Evolutionary conservation across 306 rosid genomes (phyloP).

Genomic region (Castanea crenata): DNA sequence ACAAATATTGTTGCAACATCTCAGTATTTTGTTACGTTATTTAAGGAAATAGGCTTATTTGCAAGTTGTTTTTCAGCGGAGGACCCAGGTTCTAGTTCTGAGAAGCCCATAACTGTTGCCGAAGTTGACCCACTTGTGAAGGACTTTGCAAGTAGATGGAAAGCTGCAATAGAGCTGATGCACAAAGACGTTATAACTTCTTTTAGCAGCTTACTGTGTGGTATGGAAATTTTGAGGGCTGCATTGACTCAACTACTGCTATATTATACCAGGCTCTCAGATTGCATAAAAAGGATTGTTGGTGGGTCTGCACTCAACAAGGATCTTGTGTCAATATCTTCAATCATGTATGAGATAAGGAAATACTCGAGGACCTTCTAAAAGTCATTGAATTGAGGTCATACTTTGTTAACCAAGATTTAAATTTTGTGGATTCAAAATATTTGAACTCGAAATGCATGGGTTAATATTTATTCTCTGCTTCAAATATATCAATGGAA

Average conservation of each 20-base stretch:
- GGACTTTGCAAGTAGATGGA: slow-evolving; percentile 96
- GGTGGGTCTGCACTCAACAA: slow-evolving; percentile 87
- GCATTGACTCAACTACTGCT: slow-evolving; percentile 89
- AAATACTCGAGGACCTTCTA: slow-evolving; percentile 94
- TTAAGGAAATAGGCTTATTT: slow-evolving; percentile 13
- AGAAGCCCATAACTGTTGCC: slow-evolving; percentile 60
- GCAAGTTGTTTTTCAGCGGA: slow-evolving; percentile 58
- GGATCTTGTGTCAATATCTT: slow-evolving; percentile 85
- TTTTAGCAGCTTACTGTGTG: slow-evolving; percentile 96
- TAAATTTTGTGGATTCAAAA: not conserved
- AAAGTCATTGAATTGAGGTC: slow-evolving; percentile 26
- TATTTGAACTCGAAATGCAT: not conserved
- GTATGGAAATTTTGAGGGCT: slow-evolving; percentile 88
- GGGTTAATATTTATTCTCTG: not conserved
- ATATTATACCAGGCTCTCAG: slow-evolving; percentile 88
- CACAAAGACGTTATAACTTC: slow-evolving; percentile 98
- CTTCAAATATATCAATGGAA: not conserved
- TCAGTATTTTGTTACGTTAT: not conserved
- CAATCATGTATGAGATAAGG: slow-evolving; percentile 92
- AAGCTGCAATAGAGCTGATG: slow-evolving; percentile 95
- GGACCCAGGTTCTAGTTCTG: slow-evolving; percentile 61
- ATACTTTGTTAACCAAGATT: not conserved
- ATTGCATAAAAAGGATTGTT: slow-evolving; percentile 76
- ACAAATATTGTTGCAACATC: slow-evolving; percentile 7
- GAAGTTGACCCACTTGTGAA: slow-evolving; percentile 96